Conservation (phyloP, 495 filamentous ascomycete species). For the Annulohypoxylon maeteangense region DNA sequence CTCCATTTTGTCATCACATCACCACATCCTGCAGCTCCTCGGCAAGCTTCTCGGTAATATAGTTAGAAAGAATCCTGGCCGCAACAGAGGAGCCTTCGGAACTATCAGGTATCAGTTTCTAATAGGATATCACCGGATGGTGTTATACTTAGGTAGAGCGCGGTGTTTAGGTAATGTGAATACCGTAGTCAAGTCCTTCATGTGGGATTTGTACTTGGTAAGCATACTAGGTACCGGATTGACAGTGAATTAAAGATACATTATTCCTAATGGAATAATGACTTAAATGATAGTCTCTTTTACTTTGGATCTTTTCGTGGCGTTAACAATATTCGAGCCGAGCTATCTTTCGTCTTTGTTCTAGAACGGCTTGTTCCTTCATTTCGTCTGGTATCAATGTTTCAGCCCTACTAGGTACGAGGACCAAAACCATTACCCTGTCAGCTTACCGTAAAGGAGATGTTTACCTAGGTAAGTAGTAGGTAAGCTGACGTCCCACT, state of each 20-base stretch:
- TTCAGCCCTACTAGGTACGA: conserved; percentile 4
- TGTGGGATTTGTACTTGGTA: not conserved
- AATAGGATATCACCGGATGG: not conserved
- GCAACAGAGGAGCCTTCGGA: not conserved
- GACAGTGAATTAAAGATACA: not conserved
- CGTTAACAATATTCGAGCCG: too few relatives aligned
- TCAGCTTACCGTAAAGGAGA: not conserved
- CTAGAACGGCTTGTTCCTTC: not conserved
- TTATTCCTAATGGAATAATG: not conserved
- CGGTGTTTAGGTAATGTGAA: not conserved
- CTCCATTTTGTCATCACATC: not conserved
- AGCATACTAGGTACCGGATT: not conserved
- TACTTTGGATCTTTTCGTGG: not conserved
- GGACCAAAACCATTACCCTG: not conserved
- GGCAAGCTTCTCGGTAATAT: not conserved
- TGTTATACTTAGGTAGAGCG: not conserved
- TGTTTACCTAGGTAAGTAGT: not conserved
- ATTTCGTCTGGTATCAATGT: not conserved
- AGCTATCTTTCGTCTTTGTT: too few relatives aligned
- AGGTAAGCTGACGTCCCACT: not conserved
- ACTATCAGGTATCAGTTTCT: not conserved
- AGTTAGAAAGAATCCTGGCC: not conserved
- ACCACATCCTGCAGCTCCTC: not conserved
- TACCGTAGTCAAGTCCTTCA: not conserved
- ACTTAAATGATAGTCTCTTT: not conserved